Evolutionary conservation across 2,329 filamentous ascomycete genomes (phyloP).

Genomic region (Falciphora oryzae): DNA sequence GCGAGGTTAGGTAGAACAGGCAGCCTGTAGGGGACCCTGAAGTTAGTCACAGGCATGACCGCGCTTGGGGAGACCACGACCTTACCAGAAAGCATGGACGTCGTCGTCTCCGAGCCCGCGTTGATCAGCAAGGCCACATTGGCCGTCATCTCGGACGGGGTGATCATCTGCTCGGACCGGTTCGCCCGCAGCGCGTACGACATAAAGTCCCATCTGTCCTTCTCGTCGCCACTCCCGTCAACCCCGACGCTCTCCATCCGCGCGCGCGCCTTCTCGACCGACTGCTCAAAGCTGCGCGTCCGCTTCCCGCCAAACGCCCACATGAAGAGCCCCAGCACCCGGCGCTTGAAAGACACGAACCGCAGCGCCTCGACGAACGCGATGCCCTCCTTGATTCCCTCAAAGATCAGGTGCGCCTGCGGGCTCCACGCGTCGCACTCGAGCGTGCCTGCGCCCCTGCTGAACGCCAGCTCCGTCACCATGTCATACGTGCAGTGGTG

Average conservation of each 20-base stretch:
- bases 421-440: conserved; percentile 16
- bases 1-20: conserved; percentile 25
- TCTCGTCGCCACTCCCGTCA: no score
- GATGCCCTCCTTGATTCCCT: conserved; percentile 18
- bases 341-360: no score
- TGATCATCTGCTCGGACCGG: conserved; percentile 23
- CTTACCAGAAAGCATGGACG: conserved; percentile 28
- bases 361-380: no score
- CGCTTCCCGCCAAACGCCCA: no score
- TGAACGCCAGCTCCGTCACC: conserved; percentile 21
- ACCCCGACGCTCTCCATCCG: no score
- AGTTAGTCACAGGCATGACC: conserved; percentile 25
- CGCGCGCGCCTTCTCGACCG: no score
- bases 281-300: no score
- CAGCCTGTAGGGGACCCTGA: conserved; percentile 11
- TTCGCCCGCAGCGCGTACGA: no score
- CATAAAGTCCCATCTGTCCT: no score
- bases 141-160: background rate
- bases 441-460: conserved; percentile 20
- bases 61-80: conserved; percentile 33
- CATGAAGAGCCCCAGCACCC: no score
- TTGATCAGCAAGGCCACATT: conserved; percentile 27
- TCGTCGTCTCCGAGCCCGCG: conserved; percentile 43
- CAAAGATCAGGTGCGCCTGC: conserved; percentile 16
- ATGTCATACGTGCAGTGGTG: conserved; percentile 21